These are phyloP conservation scores for Suillus bovinus DNA, from an alignment of 768 basidiomycete genomes.

Conservation along the genomic window DNA sequence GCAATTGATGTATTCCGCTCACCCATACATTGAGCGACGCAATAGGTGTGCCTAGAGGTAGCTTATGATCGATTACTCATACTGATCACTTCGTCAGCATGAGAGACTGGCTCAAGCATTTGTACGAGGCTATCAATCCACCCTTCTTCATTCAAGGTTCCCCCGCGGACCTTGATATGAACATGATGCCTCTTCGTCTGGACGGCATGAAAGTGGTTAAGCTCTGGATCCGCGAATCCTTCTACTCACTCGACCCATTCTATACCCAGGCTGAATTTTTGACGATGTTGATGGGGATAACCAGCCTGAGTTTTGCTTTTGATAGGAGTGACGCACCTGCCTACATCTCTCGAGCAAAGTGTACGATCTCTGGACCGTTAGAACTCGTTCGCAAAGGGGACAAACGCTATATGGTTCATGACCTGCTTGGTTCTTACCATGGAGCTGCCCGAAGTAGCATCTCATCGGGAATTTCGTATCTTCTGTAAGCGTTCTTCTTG, in stretches of 20 bases:
- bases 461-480: constrained; percentile 34
- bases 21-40: constrained; percentile 3
- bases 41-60: constrained; percentile 9
- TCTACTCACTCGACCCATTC: constrained; percentile 32
- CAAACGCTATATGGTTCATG: constrained; percentile 30
- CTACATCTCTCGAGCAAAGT: constrained; percentile 37
- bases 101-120: constrained; percentile 40
- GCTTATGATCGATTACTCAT: not conserved
- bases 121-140: constrained; percentile 55
- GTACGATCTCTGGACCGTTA: constrained; percentile 16
- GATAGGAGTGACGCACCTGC: constrained; percentile 34
- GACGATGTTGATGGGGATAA: constrained; percentile 38
- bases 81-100: not conserved
- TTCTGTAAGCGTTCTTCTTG: not conserved
- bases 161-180: constrained; percentile 33
- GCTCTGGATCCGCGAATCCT: constrained; percentile 45
- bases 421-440: constrained; percentile 31
- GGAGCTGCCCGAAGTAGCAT: constrained; percentile 28
- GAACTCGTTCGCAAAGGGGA: constrained; percentile 14
- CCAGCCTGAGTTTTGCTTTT: constrained; percentile 39
- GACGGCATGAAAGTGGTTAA: constrained; percentile 39
- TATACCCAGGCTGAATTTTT: constrained; percentile 33
- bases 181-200: constrained; percentile 40
- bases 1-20: constrained; percentile 29
- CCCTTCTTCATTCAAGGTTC: constrained; percentile 48